Conservation (phyloP, 2,329 filamentous ascomycete genomes). For the Allantophomopsis lycopodina region DNA sequence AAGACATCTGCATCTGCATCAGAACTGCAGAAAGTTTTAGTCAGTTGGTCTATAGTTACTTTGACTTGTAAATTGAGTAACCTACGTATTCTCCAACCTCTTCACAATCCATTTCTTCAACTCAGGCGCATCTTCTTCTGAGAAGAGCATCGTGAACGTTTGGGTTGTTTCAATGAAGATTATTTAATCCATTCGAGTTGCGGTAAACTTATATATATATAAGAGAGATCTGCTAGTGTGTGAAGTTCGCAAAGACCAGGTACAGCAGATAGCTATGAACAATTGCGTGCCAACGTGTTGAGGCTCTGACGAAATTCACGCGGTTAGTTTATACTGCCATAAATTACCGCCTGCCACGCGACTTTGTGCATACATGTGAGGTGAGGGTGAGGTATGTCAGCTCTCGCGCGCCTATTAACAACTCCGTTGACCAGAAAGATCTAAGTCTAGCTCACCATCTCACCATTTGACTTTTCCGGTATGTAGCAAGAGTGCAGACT, state of each 20-base stretch:
- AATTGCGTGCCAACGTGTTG: not conserved
- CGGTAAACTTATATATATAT: not conserved
- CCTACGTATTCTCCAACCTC: slow-evolving; percentile 62
- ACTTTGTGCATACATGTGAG: not conserved
- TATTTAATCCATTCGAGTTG: not conserved
- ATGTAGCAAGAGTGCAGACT: too few species aligned
- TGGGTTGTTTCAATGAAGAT: not conserved
- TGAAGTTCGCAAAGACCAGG: not conserved
- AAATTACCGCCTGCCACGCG: not conserved
- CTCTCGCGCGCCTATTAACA: not conserved
- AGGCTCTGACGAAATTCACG: not conserved
- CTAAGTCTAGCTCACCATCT: too few species aligned
- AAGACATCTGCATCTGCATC: slow-evolving; percentile 73
- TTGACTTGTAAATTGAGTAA: slow-evolving; percentile 5
- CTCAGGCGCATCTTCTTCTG: slow-evolving; percentile 44
- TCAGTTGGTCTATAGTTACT: slow-evolving; percentile 1
- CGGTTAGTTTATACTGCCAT: not conserved
- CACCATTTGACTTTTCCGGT: too few species aligned
- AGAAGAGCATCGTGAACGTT: slow-evolving; percentile 38
- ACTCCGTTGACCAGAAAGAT: too few species aligned
- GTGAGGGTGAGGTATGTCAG: not conserved
- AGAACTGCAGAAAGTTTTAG: slow-evolving; percentile 32
- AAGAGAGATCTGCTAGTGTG: not conserved
- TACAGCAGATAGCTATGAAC: not conserved
- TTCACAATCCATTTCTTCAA: slow-evolving; percentile 70